A percentile compares a stretch with the other conserved stretches of the same genome.
phyloP scores from a whole-genome alignment of 371 early-diverging fungal species.

The Apophysomyces ossiformis region DNA sequence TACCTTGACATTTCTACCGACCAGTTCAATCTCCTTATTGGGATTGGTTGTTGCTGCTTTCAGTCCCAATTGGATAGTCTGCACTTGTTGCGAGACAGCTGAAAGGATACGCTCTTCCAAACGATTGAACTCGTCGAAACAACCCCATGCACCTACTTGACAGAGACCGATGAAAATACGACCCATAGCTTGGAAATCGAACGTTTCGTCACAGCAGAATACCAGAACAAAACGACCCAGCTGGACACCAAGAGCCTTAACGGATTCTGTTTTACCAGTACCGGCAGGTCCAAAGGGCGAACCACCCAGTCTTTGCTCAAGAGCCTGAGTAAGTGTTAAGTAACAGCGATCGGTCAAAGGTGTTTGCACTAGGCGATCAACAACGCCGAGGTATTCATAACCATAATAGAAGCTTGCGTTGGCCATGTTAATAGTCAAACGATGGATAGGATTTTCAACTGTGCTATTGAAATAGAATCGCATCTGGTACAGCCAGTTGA shows the following conservation, averaged over 20 bases:
- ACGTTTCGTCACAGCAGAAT: conserved; percentile 99
- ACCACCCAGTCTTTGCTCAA: conserved; percentile 92
- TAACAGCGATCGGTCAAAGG: conserved; percentile 98
- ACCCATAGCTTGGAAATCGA: conserved; percentile 99
- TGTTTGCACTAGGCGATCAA: conserved; percentile 97
- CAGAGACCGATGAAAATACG: conserved; percentile 98
- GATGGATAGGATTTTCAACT: conserved; percentile 69
- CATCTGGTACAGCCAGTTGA: conserved; percentile 96
- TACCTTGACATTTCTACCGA: conserved; percentile 86
- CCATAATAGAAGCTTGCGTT: conserved; percentile 95
- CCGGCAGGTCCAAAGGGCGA: conserved; percentile 98
- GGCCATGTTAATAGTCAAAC: conserved; percentile 89
- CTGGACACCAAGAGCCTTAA: conserved; percentile 96
- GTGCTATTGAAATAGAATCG: conserved; percentile 86
- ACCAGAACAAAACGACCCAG: conserved; percentile 97
- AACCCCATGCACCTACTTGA: conserved; percentile 98
- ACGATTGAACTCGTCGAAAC: conserved; percentile 99
- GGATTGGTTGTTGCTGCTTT: conserved; percentile 68
- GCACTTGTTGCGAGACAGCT: conserved; percentile 98
- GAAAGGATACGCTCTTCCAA: conserved; percentile 97
- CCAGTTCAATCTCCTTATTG: conserved; percentile 87
- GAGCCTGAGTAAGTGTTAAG: conserved; percentile 95
- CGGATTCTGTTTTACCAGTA: conserved; percentile 99
- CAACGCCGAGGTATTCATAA: conserved; percentile 97
- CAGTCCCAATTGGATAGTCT: conserved; percentile 96